phyloP scores from a whole-genome alignment of 2,329 filamentous ascomycete species.

The Fusarium transvaalense region DNA sequence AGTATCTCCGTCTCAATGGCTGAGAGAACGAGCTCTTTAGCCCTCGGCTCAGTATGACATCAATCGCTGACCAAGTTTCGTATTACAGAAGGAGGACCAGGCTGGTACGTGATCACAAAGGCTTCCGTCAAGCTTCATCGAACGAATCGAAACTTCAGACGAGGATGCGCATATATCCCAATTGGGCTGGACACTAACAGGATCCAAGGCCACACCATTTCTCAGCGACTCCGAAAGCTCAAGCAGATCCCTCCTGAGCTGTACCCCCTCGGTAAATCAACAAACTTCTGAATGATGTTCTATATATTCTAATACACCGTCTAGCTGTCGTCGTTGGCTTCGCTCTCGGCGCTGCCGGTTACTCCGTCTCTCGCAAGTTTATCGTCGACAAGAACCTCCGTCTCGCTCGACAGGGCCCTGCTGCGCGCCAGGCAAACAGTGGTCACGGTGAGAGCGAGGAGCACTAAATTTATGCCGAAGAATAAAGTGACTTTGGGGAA shows the following conservation, averaged over 20 bases:
- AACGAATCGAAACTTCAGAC: constrained; percentile 28
- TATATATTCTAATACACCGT: constrained; percentile 46
- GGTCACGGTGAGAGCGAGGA: constrained; percentile 49
- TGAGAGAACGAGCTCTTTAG: constrained; percentile 41
- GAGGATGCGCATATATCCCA: constrained; percentile 26
- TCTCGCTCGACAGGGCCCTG: constrained; percentile 76
- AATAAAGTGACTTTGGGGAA: constrained; percentile 28
- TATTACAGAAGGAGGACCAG: constrained; percentile 73
- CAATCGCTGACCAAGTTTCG: constrained; percentile 44
- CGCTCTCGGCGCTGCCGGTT: constrained; percentile 82
- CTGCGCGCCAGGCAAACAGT: constrained; percentile 55
- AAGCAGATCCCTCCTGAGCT: constrained; percentile 94
- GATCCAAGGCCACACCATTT: constrained; percentile 88
- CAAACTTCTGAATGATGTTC: constrained; percentile 30
- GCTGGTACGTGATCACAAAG: constrained; percentile 66
- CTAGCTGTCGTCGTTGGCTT: constrained; percentile 88
- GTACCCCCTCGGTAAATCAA: constrained; percentile 83
- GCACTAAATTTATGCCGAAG: constrained; percentile 43
- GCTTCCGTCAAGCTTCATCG: constrained; percentile 25
- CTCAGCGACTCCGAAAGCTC: constrained; percentile 90
- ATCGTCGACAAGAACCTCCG: constrained; percentile 92
- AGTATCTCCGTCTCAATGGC: constrained; percentile 48
- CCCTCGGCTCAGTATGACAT: constrained; percentile 40
- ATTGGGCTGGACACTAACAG: constrained; percentile 43
- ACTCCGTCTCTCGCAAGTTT: constrained; percentile 87